A percentile compares a stretch with the other conserved stretches of the same genome.
These are phyloP conservation scores for Leishmania aethiopica DNA, from an alignment of 208 protist genomes.

Conservation along the genomic window DNA sequence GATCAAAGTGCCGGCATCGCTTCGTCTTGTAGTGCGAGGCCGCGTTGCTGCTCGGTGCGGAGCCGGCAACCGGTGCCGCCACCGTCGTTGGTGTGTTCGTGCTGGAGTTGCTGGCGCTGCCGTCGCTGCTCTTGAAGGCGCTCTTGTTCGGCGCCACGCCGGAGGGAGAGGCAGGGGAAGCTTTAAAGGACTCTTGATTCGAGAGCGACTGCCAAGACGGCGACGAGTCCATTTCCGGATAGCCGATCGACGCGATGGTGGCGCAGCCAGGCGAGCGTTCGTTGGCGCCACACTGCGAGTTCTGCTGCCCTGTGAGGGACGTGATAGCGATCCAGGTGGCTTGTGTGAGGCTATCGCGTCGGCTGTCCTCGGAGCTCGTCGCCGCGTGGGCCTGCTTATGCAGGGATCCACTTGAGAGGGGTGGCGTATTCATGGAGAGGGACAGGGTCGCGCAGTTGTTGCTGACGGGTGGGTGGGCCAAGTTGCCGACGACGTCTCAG, in stretches of 20 bases:
- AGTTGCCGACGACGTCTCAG: neutral
- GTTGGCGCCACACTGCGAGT: neutral
- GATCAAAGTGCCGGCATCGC: constrained; percentile 34
- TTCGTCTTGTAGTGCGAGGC: constrained; percentile 39
- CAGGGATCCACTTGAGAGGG: neutral
- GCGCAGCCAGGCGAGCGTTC: constrained; percentile 1
- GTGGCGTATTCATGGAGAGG: neutral
- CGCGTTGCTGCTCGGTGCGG: constrained; percentile 19
- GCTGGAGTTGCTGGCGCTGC: neutral
- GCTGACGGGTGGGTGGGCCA: neutral
- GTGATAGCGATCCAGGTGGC: neutral
- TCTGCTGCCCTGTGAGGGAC: neutral
- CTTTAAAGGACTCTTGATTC: neutral
- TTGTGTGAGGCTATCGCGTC: neutral
- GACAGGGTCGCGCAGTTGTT: too few relatives aligned
- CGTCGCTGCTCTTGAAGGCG: neutral
- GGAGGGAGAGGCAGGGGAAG: neutral
- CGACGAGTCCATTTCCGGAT: neutral
- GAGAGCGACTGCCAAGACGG: constrained; percentile 6
- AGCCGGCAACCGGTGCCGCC: neutral
- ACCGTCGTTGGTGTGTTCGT: neutral
- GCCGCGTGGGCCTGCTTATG: neutral
- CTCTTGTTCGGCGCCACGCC: neutral
- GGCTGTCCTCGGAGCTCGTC: neutral
- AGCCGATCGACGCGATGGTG: constrained; percentile 8